phyloP scores from a whole-genome alignment of 2,329 filamentous ascomycete species.

The Aureobasidium zeae region DNA sequence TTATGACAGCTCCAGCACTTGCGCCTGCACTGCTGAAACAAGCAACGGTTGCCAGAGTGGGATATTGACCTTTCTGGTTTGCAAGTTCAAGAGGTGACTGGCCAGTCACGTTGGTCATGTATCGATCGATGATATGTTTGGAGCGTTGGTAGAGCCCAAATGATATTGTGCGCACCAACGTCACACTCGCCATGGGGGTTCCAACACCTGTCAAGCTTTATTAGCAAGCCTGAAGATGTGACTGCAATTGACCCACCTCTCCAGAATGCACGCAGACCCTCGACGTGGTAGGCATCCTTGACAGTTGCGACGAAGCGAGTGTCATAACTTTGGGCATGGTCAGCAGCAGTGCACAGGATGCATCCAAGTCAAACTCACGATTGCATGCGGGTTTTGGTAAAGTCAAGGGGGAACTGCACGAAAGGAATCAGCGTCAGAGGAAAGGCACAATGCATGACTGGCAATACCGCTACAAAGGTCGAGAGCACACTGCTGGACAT shows the following conservation, averaged over 20 bases:
- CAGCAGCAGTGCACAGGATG: not conserved
- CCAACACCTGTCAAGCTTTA: conserved; percentile 50
- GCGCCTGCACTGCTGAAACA: conserved; percentile 73
- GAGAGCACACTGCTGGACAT: conserved; percentile 68
- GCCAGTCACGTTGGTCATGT: conserved; percentile 55
- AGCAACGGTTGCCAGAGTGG: conserved; percentile 61
- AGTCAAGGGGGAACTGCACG: conserved; percentile 66
- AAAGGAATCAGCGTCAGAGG: conserved; percentile 3
- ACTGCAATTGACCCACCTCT: conserved; percentile 48
- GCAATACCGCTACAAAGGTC: conserved; percentile 57
- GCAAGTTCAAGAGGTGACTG: conserved; percentile 66
- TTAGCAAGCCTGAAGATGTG: conserved; percentile 15
- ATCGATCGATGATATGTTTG: conserved; percentile 63
- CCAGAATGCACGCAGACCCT: conserved; percentile 43
- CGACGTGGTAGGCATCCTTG: conserved; percentile 59
- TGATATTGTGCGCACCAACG: conserved; percentile 65
- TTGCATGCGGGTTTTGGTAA: conserved; percentile 84
- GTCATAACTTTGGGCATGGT: conserved; percentile 46
- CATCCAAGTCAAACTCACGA: conserved; percentile 36
- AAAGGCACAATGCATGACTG: not conserved
- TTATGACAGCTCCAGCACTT: conserved; percentile 70
- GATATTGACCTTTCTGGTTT: conserved; percentile 59
- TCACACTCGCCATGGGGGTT: conserved; percentile 71
- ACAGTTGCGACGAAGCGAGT: conserved; percentile 51
- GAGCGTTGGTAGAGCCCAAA: conserved; percentile 73